phyloP scores from a whole-genome alignment of 148 eudicot species.

The Fallopia convolvulus region DNA sequence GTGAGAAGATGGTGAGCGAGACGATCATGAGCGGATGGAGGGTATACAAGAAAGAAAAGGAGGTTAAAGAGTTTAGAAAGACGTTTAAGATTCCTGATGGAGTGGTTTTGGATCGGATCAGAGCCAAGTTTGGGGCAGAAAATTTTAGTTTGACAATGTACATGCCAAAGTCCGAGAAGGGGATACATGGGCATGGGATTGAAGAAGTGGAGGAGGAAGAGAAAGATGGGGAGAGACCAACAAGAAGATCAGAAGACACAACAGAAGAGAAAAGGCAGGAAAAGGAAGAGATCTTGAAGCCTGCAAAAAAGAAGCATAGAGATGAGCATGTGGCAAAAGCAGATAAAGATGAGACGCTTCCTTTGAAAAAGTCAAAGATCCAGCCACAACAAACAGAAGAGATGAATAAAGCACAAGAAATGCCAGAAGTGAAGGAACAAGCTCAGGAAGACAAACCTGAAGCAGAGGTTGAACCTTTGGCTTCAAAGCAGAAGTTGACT shows the following conservation, averaged over 20 bases:
- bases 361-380: not conserved
- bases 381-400: not conserved
- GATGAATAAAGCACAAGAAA: not conserved
- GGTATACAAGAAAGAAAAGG: conserved; percentile 37
- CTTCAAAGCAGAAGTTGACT: not conserved
- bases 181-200: conserved; percentile 33
- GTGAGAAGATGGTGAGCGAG: conserved; percentile 53
- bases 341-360: not conserved
- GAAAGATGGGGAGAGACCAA: not conserved
- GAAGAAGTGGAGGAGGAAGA: conserved; percentile 37
- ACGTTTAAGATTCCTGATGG: conserved; percentile 52
- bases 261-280: not conserved
- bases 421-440: not conserved
- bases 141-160: conserved; percentile 44
- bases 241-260: conserved; percentile 10
- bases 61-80: conserved; percentile 37
- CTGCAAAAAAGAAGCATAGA: conserved; percentile 11
- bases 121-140: conserved; percentile 44
- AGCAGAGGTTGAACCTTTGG: not conserved
- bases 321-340: not conserved
- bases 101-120: conserved; percentile 46
- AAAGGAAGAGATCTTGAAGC: not conserved
- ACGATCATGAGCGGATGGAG: conserved; percentile 36
- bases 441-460: not conserved
- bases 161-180: conserved; percentile 64